These are phyloP conservation scores for Capsicum rhomboideum DNA, from an alignment of 257 asterid genomes.

Conservation along the genomic window DNA sequence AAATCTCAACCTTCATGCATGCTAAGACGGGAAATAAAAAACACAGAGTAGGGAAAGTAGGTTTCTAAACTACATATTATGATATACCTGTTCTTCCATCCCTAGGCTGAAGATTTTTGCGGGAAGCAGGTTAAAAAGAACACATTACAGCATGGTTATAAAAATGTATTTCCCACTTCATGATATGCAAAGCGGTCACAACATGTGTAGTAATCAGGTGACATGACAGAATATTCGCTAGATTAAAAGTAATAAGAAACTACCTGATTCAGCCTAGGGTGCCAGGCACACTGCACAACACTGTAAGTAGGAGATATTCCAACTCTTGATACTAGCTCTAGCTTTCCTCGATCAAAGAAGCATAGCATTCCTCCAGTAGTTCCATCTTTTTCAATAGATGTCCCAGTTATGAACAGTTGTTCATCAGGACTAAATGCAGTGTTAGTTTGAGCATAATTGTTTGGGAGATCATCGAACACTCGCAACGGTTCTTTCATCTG, in stretches of 20 bases:
- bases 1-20: background rate
- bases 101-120: background rate
- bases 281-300: conserved; percentile 95
- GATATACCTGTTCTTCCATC: background rate
- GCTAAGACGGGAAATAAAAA: background rate
- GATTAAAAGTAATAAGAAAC: background rate
- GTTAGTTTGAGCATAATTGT: conserved; percentile 85
- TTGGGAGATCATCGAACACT: conserved; percentile 71
- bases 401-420: conserved; percentile 77
- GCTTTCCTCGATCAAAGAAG: conserved; percentile 66
- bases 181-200: background rate
- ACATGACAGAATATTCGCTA: background rate
- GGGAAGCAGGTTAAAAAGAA: background rate
- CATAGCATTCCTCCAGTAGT: conserved; percentile 78
- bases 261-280: conserved; percentile 93
- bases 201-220: background rate
- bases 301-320: conserved; percentile 83
- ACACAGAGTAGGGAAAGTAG: background rate
- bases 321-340: conserved; percentile 73
- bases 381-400: conserved; percentile 70
- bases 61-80: background rate
- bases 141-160: background rate
- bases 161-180: background rate
- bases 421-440: conserved; percentile 83
- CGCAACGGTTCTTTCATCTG: conserved; percentile 65